Percentiles rank a stretch among this genome's conserved stretches.
Evolutionary conservation across 106 monocot species (phyloP).

Genomic region (Acanthochlamys bracteata): DNA sequence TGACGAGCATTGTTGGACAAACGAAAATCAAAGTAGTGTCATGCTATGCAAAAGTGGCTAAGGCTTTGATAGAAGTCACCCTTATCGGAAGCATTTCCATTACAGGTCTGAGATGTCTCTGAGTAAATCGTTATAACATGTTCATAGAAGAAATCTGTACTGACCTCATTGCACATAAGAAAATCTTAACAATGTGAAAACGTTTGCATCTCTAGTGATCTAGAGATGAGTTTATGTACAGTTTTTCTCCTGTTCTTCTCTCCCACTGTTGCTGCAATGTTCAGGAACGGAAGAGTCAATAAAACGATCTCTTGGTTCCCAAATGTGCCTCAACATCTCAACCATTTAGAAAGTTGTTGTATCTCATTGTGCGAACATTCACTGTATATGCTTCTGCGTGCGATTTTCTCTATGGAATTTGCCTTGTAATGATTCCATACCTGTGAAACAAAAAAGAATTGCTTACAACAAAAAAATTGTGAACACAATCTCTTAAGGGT

Average conservation of each 20-base stretch:
- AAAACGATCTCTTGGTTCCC: not conserved
- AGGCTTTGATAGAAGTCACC: no score
- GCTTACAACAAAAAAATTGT: not conserved
- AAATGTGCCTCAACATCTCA: conserved; percentile 36
- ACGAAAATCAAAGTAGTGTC: no score
- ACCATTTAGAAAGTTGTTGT: conserved; percentile 37
- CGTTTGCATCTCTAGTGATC: no score
- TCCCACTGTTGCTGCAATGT: not conserved
- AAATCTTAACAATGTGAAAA: no score
- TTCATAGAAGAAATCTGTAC: no score
- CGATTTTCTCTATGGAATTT: conserved; percentile 22
- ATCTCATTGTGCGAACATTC: conserved; percentile 27
- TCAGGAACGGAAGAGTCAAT: no score
- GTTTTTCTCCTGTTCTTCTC: conserved; percentile 1
- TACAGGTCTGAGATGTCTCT: no score
- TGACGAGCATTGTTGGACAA: no score
- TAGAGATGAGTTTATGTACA: not conserved
- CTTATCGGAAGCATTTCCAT: no score
- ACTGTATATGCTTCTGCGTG: conserved; percentile 26
- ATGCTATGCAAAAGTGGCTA: no score
- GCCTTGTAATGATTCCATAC: conserved; percentile 46
- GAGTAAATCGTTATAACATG: no score
- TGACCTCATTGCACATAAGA: no score
- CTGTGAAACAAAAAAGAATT: conserved; percentile 5
- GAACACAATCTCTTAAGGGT: not conserved